These are phyloP conservation scores for Aspergillus amoenus DNA, from an alignment of 2,329 filamentous ascomycete genomes.

Conservation along the genomic window DNA sequence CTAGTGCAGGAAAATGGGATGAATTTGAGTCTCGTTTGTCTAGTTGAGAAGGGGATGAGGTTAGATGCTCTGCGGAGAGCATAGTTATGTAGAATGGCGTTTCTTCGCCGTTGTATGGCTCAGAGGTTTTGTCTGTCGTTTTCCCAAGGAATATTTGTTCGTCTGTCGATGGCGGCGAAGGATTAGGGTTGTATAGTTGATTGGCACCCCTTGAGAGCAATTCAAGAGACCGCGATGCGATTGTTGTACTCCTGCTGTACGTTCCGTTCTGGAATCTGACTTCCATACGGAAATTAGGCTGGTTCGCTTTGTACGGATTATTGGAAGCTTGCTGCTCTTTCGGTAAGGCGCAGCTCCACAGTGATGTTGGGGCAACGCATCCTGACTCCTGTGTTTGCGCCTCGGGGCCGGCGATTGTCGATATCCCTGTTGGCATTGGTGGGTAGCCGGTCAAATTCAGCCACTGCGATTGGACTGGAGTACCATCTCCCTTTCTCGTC, in stretches of 20 bases:
- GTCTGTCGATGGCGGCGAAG: conserved; percentile 51
- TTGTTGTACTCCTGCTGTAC: conserved; percentile 62
- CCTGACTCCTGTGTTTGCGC: conserved; percentile 62
- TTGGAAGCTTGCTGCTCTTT: conserved; percentile 70
- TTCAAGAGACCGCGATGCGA: conserved; percentile 36
- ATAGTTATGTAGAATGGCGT: conserved; percentile 88
- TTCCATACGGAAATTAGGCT: conserved; percentile 77
- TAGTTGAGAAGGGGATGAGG: conserved; percentile 41
- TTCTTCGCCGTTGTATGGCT: conserved; percentile 76
- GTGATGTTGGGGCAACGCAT: conserved; percentile 69
- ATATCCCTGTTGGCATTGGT: conserved; percentile 78
- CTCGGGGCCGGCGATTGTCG: conserved; percentile 74
- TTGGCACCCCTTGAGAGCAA: conserved; percentile 27
- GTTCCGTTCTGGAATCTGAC: conserved; percentile 63
- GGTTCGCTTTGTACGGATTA: conserved; percentile 61
- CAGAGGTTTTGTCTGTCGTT: conserved; percentile 73
- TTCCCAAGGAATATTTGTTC: conserved; percentile 83
- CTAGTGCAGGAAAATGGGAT: conserved; percentile 45
- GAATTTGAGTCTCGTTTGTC: conserved; percentile 12
- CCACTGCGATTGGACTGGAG: conserved; percentile 59
- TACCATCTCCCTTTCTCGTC: conserved; percentile 45
- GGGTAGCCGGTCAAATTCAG: conserved; percentile 84
- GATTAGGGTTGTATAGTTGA: conserved; percentile 44
- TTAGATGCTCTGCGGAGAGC: conserved; percentile 40
- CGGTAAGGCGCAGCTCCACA: conserved; percentile 86